Conservation (phyloP, 2,329 filamentous ascomycete species). For the Cryoendolithus antarcticus region DNA sequence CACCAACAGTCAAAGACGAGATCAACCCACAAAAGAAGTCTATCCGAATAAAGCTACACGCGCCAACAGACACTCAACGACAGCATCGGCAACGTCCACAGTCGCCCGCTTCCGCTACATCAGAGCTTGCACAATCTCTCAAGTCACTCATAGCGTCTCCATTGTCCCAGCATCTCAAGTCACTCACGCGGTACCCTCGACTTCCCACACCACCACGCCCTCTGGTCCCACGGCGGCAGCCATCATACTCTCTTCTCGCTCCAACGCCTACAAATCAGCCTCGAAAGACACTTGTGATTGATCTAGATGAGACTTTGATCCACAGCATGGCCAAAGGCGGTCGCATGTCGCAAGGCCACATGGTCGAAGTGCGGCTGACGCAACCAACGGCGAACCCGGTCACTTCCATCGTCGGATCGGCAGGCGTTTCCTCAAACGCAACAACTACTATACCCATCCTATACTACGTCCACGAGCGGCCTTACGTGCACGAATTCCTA, state of each 20-base stretch:
- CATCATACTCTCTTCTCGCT: constrained; percentile 61
- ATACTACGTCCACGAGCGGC: constrained; percentile 97
- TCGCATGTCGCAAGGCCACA: constrained; percentile 90
- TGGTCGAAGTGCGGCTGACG: constrained; percentile 67
- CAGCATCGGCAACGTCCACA: constrained; percentile 55
- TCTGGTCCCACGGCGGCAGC: constrained; percentile 75
- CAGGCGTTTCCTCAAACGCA: constrained; percentile 45
- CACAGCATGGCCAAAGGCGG: constrained; percentile 97
- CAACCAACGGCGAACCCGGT: constrained; percentile 3
- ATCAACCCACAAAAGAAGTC: constrained; percentile 59
- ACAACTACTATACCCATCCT: constrained; percentile 72
- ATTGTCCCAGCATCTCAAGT: constrained; percentile 23
- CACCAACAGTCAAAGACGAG: constrained; percentile 36
- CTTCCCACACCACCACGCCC: constrained; percentile 81
- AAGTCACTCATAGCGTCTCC: constrained; percentile 56
- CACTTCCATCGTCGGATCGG: constrained; percentile 1
- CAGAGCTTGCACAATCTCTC: constrained; percentile 55
- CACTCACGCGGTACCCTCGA: constrained; percentile 81
- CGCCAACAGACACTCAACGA: constrained; percentile 49
- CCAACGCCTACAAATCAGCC: constrained; percentile 41
- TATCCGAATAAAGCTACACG: constrained; percentile 81
- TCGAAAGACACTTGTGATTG: constrained; percentile 88
- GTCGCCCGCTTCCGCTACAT: constrained; percentile 8
- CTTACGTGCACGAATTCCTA: constrained; percentile 92
- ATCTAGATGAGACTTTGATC: constrained; percentile 93